Evolutionary conservation across 164 flowering plant species (phyloP), one percentile per base, ranked within the genome.

Genomic region (Protea cynaroides): DNA sequence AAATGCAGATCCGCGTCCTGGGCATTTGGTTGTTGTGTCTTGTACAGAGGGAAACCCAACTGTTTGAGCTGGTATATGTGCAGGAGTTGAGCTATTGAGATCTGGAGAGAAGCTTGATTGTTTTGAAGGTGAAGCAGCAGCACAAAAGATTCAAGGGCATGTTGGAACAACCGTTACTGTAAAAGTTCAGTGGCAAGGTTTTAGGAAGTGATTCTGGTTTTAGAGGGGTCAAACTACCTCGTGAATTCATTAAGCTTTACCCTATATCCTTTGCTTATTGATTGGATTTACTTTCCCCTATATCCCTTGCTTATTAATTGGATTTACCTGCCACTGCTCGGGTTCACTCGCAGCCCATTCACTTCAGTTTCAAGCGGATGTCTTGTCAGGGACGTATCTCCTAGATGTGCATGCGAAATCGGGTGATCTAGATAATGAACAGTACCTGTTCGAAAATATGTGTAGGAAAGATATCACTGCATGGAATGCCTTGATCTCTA

Each of bases 21-120:
- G 99, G 23, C 93, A 82, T 72, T 75, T 91, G 96, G 88, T 91
- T 66, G 96, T 94, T 67, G 63, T 86, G 79, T 87, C 96, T 58
- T 86, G 93, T 64, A 65, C 91, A 56, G 90, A 91, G 57, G 96
- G 87, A 59, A 82, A 97, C 72, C 99, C 99, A 54, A 96, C 97
- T 65, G 86, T 83, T 29, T 95, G 90, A 73, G 99, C 97, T 74
- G 97, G 97, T 40, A 89, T 94, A 73, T 90, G 78, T 65, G 93
- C 82, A 76, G 99, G 99, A 69, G 96, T 87, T 76, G 89, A 91
- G 75, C 73, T 94, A 65, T 87, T 70, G 97, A 94, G 74, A 90
- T 70, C 80, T 91, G 97, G 96, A 21, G 87, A 89, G 78, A 84
- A 76, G 53, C 83, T 94, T 65, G 86, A 87, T 69, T 97, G 93